phyloP scores from a whole-genome alignment of 2,329 filamentous ascomycete species.

The Uncinocarpus reesii region DNA sequence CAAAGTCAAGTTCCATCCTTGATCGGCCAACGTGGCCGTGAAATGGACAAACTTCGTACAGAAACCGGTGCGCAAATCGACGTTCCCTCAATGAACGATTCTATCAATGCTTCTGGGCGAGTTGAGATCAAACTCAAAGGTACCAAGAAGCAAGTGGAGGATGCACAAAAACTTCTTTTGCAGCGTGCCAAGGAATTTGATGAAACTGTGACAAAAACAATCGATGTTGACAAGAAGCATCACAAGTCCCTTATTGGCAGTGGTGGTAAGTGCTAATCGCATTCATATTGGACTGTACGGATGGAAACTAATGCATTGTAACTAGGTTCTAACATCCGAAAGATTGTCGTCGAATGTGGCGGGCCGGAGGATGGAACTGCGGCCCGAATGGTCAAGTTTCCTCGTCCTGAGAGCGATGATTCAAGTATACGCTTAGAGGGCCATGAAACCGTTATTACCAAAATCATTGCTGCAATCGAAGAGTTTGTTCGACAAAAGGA shows the following conservation, averaged over 20 bases:
- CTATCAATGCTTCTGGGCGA: constrained; percentile 51
- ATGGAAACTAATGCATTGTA: too few relatives aligned
- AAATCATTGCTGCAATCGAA: constrained; percentile 73
- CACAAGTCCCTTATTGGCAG: constrained; percentile 82
- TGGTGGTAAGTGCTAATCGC: constrained; percentile 74
- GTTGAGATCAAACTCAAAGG: constrained; percentile 89
- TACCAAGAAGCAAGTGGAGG: constrained; percentile 78
- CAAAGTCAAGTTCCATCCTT: constrained; percentile 88
- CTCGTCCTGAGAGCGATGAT: constrained; percentile 72
- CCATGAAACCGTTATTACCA: constrained; percentile 71
- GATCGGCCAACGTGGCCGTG: constrained; percentile 80
- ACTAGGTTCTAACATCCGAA: constrained; percentile 73
- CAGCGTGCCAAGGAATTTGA: constrained; percentile 82
- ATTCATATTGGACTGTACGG: too few relatives aligned
- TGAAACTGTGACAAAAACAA: constrained; percentile 69
- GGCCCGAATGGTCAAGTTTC: constrained; percentile 87
- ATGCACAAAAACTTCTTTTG: constrained; percentile 81
- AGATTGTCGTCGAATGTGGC: constrained; percentile 77
- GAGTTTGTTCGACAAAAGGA: constrained; percentile 73
- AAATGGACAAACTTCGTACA: constrained; percentile 81
- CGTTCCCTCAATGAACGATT: constrained; percentile 70
- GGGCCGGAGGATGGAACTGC: constrained; percentile 79
- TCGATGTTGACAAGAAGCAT: constrained; percentile 90
- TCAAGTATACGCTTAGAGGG: constrained; percentile 83
- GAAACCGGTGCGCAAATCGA: constrained; percentile 82